These are phyloP conservation scores for Pseudofabraea citricarpa DNA, from an alignment of 2,329 filamentous ascomycete genomes.

Conservation along the genomic window DNA sequence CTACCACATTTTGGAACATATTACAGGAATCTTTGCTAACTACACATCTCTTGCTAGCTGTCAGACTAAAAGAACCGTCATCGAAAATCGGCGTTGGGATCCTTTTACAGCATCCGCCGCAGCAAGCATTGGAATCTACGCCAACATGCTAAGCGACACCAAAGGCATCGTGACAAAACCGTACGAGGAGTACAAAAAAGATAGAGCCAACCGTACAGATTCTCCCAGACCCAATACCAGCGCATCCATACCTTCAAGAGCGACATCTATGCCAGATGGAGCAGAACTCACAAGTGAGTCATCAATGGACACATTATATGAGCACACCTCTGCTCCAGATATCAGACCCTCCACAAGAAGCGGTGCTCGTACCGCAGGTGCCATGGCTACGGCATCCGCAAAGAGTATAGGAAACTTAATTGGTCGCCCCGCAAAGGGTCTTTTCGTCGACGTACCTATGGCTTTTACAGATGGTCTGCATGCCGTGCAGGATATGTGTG, in stretches of 20 bases:
- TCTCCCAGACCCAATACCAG: too few species aligned
- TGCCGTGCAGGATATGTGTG: conserved; percentile 8
- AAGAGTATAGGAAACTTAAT: conserved; percentile 31
- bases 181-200: conserved; percentile 4
- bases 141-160: conserved; percentile 7
- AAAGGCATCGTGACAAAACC: conserved; percentile 7
- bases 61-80: conserved; percentile 30
- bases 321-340: background rate
- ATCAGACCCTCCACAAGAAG: background rate
- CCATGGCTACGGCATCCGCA: conserved; percentile 7
- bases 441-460: conserved; percentile 22
- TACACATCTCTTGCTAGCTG: too few species aligned
- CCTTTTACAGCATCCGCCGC: conserved; percentile 13
- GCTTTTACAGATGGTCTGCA: conserved; percentile 14
- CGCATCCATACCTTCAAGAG: too few species aligned
- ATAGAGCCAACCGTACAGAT: background rate
- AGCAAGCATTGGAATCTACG: conserved; percentile 3
- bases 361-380: background rate
- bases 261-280: too few species aligned
- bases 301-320: background rate
- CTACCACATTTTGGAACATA: background rate
- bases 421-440: conserved; percentile 25
- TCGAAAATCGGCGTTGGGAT: conserved; percentile 22
- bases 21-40: too few species aligned
- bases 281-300: background rate